phyloP scores from a whole-genome alignment of 441 rosid genomes.

The Populus tomentosa region DNA sequence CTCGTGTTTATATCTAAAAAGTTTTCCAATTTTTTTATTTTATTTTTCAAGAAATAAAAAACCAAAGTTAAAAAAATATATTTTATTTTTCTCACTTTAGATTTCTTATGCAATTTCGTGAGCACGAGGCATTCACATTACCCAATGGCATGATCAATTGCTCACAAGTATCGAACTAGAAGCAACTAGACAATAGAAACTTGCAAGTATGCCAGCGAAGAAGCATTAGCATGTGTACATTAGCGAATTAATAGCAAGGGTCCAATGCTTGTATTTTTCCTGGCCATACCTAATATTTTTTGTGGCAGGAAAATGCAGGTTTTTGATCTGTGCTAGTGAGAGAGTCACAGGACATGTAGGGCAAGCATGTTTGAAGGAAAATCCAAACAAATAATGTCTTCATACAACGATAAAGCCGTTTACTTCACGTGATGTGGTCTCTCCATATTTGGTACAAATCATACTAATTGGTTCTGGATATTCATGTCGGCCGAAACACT shows the following conservation, averaged over 20 bases:
- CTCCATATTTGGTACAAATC: background rate
- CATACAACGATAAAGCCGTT: background rate
- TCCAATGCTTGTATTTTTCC: too few species aligned
- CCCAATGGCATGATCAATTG: background rate
- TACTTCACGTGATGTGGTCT: background rate
- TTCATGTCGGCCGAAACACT: constrained; percentile 11
- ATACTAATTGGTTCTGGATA: background rate
- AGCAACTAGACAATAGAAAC: background rate
- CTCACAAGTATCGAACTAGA: too few species aligned
- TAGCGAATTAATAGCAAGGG: too few species aligned
- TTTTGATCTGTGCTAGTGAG: too few species aligned
- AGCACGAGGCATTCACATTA: too few species aligned
- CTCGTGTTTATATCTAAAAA: too few species aligned
- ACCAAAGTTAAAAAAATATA: too few species aligned
- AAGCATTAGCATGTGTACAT: background rate
- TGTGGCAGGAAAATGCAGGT: background rate
- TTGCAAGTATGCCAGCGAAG: background rate
- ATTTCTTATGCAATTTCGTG: too few species aligned
- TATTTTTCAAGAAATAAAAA: too few species aligned
- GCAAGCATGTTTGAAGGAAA: background rate
- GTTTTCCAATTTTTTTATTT: too few species aligned
- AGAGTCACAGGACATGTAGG: background rate
- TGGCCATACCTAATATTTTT: too few species aligned
- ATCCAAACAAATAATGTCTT: background rate
- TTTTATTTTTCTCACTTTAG: too few species aligned